Base-by-base conservation (phyloP, 1,284 basidiomycete genomes). In the Moesziomyces globuligerus region DNA sequence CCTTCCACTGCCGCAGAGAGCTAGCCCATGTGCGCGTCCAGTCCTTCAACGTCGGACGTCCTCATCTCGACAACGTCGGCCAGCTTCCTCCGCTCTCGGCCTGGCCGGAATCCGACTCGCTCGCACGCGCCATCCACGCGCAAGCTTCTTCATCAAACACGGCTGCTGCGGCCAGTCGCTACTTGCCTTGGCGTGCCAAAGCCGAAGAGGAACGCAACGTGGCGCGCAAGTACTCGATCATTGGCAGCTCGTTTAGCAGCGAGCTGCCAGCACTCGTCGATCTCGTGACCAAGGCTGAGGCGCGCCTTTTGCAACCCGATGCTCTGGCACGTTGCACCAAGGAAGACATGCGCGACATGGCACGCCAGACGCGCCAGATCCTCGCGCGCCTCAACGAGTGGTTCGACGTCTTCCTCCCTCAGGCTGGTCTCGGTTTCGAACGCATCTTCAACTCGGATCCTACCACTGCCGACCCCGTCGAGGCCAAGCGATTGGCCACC, bases 301-400 rank as follows among this genome's bases (percentile, higher is more conserved):
- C 57, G 0, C 28, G 29, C 3, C 36, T 67, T 7, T 24, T 67
- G 25, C 44, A 57, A 11, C 56, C 57, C 2, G 64, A 60, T 39
- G 26, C 48, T 9, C 52, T 60, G 15, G 40, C 26, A 7, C 47
- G 24, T 20, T 55, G 52, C 28, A 56, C 64, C 7, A 67, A 60
- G 45, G 52, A 67, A 20, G 57, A 60, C 28, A 54, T 60, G 47
- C 45, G 57, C 10, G 50, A 60, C 17, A 55, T 67, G 64, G 57
- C 64, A 1, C 40, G 49, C 4, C 45, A 52, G 18, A 67, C 64
- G 7, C 56, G 64, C 18, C 41, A 40, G 11, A 43, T 56, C 23
- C 44, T 67, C 3, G 52, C 54, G 15, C 34, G 48, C 6, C 32
- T 67, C 13, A 36, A 60, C 15, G 48, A 67, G n/a, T 67, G 64